Percentiles rank a stretch among this genome's conserved stretches.
These are phyloP conservation scores for Dendrothele bispora DNA, from an alignment of 768 basidiomycete species.

Conservation along the genomic window DNA sequence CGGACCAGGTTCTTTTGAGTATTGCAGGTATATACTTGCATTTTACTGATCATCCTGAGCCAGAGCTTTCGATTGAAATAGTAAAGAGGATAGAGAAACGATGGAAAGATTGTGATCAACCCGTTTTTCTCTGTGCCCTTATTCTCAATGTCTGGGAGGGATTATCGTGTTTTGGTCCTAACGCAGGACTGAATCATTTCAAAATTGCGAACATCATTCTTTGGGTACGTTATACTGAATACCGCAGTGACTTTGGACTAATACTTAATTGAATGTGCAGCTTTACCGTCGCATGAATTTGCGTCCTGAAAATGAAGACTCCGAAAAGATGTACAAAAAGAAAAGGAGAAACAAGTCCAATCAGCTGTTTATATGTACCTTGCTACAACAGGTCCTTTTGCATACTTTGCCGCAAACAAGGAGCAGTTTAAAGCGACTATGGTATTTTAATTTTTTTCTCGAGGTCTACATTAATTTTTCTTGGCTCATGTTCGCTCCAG, in stretches of 20 bases:
- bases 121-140: conserved; percentile 25
- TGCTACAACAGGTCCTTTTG: conserved; percentile 13
- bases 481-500: neutral
- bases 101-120: conserved; percentile 30
- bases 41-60: conserved; percentile 23
- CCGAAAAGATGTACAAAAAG: neutral
- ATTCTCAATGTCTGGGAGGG: conserved; percentile 28
- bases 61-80: conserved; percentile 20
- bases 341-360: conserved; percentile 18
- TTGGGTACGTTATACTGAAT: conserved; percentile 10
- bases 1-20: conserved; percentile 26
- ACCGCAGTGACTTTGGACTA: neutral
- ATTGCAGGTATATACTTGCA: conserved; percentile 25
- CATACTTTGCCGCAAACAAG: conserved; percentile 18
- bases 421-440: conserved; percentile 6
- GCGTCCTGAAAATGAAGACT: conserved; percentile 11
- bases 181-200: conserved; percentile 22
- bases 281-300: conserved; percentile 10
- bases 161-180: conserved; percentile 25
- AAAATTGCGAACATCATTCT: conserved; percentile 19
- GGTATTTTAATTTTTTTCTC: neutral
- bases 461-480: neutral
- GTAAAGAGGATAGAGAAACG: conserved; percentile 23
- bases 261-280: neutral
- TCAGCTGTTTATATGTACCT: conserved; percentile 20